A percentile compares a stretch with the other conserved stretches of the same genome.
Conservation (phyloP, 2,329 filamentous ascomycete species). For the Exophiala xenobiotica region DNA sequence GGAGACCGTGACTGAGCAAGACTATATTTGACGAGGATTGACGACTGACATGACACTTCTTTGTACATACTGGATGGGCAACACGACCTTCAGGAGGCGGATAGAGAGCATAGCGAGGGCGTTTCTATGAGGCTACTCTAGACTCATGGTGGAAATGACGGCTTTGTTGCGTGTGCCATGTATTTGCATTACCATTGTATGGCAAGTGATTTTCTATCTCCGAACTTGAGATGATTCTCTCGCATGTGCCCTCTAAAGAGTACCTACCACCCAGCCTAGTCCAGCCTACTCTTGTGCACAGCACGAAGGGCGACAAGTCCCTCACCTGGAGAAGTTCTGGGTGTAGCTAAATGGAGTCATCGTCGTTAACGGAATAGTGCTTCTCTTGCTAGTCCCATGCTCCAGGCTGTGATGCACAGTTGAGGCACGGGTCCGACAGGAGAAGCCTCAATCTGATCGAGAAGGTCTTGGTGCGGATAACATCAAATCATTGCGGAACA, state of each 20-base stretch:
- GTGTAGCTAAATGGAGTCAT: too few species aligned
- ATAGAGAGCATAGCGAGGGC: constrained; percentile 20
- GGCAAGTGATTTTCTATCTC: too few species aligned
- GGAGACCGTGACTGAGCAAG: constrained; percentile 5
- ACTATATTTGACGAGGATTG: constrained; percentile 1
- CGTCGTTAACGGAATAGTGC: too few species aligned
- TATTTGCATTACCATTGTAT: constrained; percentile 1
- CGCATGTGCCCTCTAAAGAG: too few species aligned
- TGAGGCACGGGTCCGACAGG: constrained; percentile 1
- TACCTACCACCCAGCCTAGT: too few species aligned
- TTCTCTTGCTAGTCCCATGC: neutral
- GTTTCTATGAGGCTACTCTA: constrained; percentile 6
- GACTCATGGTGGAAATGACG: neutral
- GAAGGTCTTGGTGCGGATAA: too few species aligned
- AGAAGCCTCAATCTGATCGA: too few species aligned
- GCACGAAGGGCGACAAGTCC: too few species aligned
- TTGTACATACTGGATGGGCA: constrained; percentile 14
- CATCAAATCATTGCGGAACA: too few species aligned
- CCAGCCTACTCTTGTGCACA: too few species aligned
- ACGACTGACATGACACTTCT: constrained; percentile 4
- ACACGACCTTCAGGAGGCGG: neutral
- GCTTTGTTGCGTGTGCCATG: neutral
- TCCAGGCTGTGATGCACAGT: neutral
- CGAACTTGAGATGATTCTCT: too few species aligned
- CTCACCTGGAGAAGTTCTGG: too few species aligned